phyloP scores from a whole-genome alignment of 2,329 filamentous ascomycete species.

The Nemania bipapillata region DNA sequence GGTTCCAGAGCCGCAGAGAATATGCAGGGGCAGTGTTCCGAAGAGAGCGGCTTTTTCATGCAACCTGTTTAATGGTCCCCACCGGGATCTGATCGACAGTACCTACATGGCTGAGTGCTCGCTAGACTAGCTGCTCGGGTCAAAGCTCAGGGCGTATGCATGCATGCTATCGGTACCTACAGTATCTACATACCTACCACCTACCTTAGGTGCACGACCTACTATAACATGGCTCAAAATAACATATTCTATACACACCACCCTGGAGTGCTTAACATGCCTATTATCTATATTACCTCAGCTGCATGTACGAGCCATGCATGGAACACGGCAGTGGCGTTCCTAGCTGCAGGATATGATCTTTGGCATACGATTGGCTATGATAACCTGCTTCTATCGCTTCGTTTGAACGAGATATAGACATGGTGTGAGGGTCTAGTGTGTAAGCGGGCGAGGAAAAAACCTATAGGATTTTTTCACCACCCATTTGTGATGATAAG shows the following conservation, averaged over 20 bases:
- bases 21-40: slow-evolving; percentile 27
- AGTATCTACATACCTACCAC: no score
- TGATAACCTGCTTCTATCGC: not conserved
- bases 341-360: slow-evolving; percentile 23
- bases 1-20: slow-evolving; percentile 33
- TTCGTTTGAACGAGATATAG: not conserved
- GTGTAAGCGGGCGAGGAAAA: slow-evolving; percentile 3
- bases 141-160: not conserved
- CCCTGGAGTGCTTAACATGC: no score
- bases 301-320: not conserved
- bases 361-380: slow-evolving; percentile 17
- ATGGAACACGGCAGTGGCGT: slow-evolving; percentile 35
- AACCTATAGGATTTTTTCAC: not conserved
- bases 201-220: no score
- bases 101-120: not conserved
- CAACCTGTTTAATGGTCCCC: slow-evolving; percentile 16
- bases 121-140: slow-evolving; percentile 9
- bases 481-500: slow-evolving; percentile 14
- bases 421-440: not conserved
- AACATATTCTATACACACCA: no score
- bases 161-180: not conserved
- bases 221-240: no score
- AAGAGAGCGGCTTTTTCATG: slow-evolving; percentile 5
- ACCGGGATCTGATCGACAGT: slow-evolving; percentile 25
- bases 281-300: not conserved